Percentiles rank a stretch among this genome's conserved stretches.
These are phyloP conservation scores for Alternaria tenuissima DNA, from an alignment of 2,329 filamentous ascomycete genomes.

Conservation along the genomic window DNA sequence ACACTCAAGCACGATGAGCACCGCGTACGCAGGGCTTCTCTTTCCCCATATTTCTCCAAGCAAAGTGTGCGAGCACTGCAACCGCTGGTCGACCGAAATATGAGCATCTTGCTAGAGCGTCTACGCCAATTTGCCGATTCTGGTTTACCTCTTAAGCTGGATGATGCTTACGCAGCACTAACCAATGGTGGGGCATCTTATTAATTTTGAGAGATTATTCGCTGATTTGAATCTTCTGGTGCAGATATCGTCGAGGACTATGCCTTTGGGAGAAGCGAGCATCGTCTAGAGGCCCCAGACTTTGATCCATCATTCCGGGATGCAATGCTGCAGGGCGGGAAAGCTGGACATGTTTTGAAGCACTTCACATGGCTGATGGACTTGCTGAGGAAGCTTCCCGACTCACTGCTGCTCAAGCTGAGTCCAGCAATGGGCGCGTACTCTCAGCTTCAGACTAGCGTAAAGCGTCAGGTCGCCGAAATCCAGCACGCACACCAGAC, in stretches of 20 bases:
- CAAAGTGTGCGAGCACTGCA: conserved; percentile 5
- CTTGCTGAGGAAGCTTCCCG: conserved; percentile 2
- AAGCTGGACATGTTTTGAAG: not conserved
- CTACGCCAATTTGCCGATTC: conserved; percentile 5
- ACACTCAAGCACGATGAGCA: conserved; percentile 34
- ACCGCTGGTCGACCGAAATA: not conserved
- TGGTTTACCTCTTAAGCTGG: conserved; percentile 1
- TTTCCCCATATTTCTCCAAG: conserved; percentile 37
- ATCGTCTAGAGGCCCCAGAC: not conserved
- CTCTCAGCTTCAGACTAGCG: conserved; percentile 5
- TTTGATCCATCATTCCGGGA: conserved; percentile 4
- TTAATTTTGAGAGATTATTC: not conserved
- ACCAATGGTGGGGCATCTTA: not conserved
- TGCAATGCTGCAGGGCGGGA: conserved; percentile 1
- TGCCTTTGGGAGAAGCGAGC: conserved; percentile 3
- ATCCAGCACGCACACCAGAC: conserved; percentile 8
- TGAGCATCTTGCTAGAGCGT: not conserved
- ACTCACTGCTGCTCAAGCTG: not conserved
- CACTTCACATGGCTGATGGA: conserved; percentile 6
- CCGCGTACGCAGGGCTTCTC: conserved; percentile 27
- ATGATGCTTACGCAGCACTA: conserved; percentile 7
- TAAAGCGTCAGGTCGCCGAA: conserved; percentile 6
- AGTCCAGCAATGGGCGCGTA: conserved; percentile 9
- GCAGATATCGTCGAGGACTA: not conserved
- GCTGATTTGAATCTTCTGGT: not conserved